Conservation (phyloP, 352 stramenopile genomes). For the Phytophthora foliorum region DNA sequence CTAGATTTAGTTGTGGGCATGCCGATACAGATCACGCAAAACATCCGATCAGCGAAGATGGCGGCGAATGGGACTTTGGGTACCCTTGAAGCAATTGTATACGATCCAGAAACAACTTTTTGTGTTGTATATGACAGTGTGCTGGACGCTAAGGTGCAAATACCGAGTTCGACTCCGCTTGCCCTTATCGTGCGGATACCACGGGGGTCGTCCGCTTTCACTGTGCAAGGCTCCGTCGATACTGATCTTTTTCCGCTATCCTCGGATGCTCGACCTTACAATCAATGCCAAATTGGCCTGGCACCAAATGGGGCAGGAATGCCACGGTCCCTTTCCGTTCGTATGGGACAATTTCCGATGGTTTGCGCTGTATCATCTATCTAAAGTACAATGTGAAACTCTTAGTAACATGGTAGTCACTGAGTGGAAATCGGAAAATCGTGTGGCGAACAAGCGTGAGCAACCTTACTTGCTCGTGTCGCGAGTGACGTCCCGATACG, state of each 20-base stretch:
- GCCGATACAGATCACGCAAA: constrained; percentile 20
- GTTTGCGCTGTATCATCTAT: constrained; percentile 8
- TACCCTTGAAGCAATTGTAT: not conserved
- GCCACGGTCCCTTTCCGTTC: not conserved
- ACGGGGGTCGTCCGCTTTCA: too few relatives aligned
- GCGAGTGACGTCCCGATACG: not conserved
- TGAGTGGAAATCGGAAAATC: constrained; percentile 2
- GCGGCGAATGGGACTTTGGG: constrained; percentile 16
- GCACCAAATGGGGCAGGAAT: too few relatives aligned
- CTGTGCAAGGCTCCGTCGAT: too few relatives aligned
- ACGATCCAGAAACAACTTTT: not conserved
- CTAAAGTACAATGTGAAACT: constrained; percentile 11
- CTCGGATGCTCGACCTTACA: not conserved
- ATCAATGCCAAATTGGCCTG: not conserved
- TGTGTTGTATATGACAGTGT: too few relatives aligned
- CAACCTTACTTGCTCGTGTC: constrained; percentile 15
- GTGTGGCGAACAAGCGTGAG: constrained; percentile 1
- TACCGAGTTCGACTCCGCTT: too few relatives aligned
- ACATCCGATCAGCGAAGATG: constrained; percentile 9
- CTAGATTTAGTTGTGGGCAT: constrained; percentile 16
- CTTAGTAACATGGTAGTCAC: constrained; percentile 7
- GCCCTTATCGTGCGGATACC: too few relatives aligned
- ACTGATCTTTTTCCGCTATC: too few relatives aligned
- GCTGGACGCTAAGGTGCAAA: too few relatives aligned
- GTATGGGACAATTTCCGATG: constrained; percentile 9